Evolutionary conservation across 768 basidiomycete genomes (phyloP).

Genomic region (Auriscalpium vulgare): DNA sequence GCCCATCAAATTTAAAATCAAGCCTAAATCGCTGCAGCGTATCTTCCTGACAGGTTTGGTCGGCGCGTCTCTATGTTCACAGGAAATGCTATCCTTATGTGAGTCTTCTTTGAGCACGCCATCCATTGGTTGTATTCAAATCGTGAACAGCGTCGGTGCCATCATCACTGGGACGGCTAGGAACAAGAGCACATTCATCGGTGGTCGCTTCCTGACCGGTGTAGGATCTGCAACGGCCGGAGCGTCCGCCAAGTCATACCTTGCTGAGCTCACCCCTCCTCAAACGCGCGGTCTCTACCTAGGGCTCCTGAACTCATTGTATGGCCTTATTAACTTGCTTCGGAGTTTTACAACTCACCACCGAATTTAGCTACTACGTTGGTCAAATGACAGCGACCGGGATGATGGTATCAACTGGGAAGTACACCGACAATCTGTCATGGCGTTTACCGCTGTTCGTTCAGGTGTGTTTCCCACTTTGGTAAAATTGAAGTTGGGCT

Average conservation of each 20-base stretch:
- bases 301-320: conserved; percentile 47
- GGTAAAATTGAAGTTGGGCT: neutral
- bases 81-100: conserved; percentile 40
- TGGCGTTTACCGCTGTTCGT: conserved; percentile 47
- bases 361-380: conserved; percentile 34
- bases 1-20: neutral
- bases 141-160: conserved; percentile 32
- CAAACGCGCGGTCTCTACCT: conserved; percentile 41
- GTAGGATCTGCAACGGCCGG: conserved; percentile 37
- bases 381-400: conserved; percentile 49
- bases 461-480: conserved; percentile 24
- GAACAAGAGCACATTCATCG: conserved; percentile 32
- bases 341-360: neutral
- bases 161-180: conserved; percentile 41
- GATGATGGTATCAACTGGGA: conserved; percentile 46
- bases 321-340: conserved; percentile 7
- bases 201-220: conserved; percentile 45
- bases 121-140: no score
- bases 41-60: conserved; percentile 40
- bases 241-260: conserved; percentile 41
- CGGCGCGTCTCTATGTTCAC: conserved; percentile 43
- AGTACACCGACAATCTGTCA: conserved; percentile 31
- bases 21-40: conserved; percentile 22
- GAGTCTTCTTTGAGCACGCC: conserved; percentile 8
- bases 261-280: conserved; percentile 43